Conservation (phyloP, 2,329 filamentous ascomycete genomes). For the Cladosporium cucumerinum region DNA sequence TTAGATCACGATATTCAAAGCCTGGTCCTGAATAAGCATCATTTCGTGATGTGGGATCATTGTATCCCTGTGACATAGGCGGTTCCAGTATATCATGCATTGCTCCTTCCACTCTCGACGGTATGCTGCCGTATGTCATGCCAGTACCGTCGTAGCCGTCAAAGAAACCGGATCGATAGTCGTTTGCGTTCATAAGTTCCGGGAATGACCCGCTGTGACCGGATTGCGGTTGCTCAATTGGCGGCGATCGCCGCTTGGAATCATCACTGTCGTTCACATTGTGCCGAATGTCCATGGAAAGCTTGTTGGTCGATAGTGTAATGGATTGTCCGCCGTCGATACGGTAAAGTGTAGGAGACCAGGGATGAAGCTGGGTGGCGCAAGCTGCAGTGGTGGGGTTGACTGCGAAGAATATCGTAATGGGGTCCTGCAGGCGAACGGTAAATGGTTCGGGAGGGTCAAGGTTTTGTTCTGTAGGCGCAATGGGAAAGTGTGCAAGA, state of each 20-base stretch:
- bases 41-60: not conserved
- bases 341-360: not conserved
- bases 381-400: not conserved
- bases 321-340: no score
- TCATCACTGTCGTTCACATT: constrained; percentile 4
- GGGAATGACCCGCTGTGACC: not conserved
- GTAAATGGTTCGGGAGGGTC: not conserved
- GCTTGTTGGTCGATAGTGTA: not conserved
- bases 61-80: not conserved
- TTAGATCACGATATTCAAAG: not conserved
- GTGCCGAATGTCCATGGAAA: constrained; percentile 1
- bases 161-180: not conserved
- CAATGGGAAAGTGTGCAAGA: not conserved
- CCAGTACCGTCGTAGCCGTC: not conserved
- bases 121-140: not conserved
- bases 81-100: not conserved
- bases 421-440: not conserved
- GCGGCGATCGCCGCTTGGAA: constrained; percentile 7
- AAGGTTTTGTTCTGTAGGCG: not conserved
- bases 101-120: not conserved
- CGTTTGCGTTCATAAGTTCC: not conserved
- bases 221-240: not conserved
- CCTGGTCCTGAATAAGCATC: not conserved
- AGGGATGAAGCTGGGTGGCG: not conserved
- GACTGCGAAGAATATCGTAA: not conserved